These are phyloP conservation scores for Plantago elongata DNA, from an alignment of 257 asterid genomes.

Conservation along the genomic window DNA sequence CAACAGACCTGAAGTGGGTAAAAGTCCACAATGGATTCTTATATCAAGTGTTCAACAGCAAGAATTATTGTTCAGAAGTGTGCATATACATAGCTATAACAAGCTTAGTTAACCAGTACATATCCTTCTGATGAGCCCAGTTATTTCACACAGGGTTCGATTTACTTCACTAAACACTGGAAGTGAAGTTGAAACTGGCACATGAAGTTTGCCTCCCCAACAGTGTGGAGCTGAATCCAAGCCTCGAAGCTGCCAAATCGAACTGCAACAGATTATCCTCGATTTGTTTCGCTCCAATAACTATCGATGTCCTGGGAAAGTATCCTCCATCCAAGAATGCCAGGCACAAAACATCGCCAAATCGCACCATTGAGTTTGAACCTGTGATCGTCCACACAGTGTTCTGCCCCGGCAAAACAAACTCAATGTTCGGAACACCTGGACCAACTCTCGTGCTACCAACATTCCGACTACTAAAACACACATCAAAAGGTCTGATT, in stretches of 20 bases:
- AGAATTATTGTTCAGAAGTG: no score
- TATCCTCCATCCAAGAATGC: constrained; percentile 53
- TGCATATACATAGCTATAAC: no score
- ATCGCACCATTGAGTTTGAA: constrained; percentile 52
- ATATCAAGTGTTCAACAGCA: no score
- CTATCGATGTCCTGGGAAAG: constrained; percentile 47
- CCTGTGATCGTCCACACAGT: constrained; percentile 54
- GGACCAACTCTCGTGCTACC: constrained; percentile 47
- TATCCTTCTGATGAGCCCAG: no score
- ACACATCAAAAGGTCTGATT: constrained; percentile 52
- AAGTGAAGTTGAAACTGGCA: constrained; percentile 68
- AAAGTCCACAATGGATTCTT: no score
- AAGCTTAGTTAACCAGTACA: no score
- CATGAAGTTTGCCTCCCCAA: constrained; percentile 46
- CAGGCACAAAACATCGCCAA: constrained; percentile 34
- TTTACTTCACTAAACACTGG: constrained; percentile 22
- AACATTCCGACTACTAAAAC: constrained; percentile 38
- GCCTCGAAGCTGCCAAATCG: constrained; percentile 53
- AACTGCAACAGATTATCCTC: constrained; percentile 42
- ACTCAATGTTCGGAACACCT: constrained; percentile 40
- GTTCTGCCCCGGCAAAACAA: constrained; percentile 42
- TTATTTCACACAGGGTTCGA: no score
- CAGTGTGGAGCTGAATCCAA: constrained; percentile 49
- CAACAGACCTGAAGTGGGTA: neutral
- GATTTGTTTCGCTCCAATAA: constrained; percentile 51